Conservation (phyloP, 2,329 filamentous ascomycete species). For the Aplosporella prunicola region DNA sequence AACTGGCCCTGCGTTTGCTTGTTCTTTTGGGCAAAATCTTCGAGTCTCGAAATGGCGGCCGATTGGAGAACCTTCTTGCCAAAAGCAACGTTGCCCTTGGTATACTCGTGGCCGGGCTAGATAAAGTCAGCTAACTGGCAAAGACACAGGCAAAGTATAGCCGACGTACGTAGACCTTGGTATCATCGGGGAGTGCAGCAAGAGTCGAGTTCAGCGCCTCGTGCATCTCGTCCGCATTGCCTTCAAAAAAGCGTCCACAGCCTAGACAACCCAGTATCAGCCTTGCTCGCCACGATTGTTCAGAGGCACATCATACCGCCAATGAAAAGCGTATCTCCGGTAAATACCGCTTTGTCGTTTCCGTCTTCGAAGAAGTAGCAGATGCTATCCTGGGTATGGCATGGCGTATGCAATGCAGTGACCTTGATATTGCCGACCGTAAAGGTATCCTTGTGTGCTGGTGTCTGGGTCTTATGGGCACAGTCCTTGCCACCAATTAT, state of each 20-base stretch:
- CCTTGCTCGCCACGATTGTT: too few species aligned
- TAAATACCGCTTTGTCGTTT: constrained; percentile 69
- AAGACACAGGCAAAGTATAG: constrained; percentile 42
- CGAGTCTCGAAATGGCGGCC: constrained; percentile 62
- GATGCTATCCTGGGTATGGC: constrained; percentile 97
- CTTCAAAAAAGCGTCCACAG: constrained; percentile 94
- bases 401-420: constrained; percentile 86
- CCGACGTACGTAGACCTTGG: constrained; percentile 82
- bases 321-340: constrained; percentile 92
- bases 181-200: constrained; percentile 74
- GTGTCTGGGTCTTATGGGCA: constrained; percentile 67
- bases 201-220: constrained; percentile 81
- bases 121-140: constrained; percentile 35
- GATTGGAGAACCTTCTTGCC: constrained; percentile 64
- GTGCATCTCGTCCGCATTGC: constrained; percentile 76
- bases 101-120: constrained; percentile 98
- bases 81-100: constrained; percentile 92
- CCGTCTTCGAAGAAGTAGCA: constrained; percentile 88
- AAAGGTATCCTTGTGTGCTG: constrained; percentile 66
- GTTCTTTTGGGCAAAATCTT: constrained; percentile 68
- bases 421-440: constrained; percentile 75
- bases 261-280: constrained; percentile 50
- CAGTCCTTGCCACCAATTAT: constrained; percentile 88
- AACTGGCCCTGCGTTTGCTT: constrained; percentile 89
- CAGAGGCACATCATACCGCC: too few species aligned